Percentiles rank a stretch among this genome's conserved stretches.
phyloP scores from a whole-genome alignment of 768 basidiomycete genomes.

The Suillus luteus region DNA sequence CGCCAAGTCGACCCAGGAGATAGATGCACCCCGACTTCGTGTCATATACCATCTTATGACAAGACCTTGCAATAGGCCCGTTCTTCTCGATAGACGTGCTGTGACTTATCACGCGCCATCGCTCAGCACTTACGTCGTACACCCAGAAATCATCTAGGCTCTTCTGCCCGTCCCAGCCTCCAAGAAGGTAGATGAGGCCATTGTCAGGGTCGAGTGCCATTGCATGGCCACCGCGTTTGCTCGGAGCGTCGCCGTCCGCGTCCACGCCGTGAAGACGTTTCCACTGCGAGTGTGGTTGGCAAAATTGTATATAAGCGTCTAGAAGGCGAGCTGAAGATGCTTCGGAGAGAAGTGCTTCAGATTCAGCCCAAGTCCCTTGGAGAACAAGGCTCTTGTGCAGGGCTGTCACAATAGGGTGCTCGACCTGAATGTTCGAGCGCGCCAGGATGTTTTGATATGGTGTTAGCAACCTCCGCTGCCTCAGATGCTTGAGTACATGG shows the following conservation, averaged over 20 bases:
- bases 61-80: slow-evolving; percentile 71
- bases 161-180: slow-evolving; percentile 76
- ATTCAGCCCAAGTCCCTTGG: slow-evolving; percentile 59
- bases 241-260: slow-evolving; percentile 63
- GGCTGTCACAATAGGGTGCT: slow-evolving; percentile 70
- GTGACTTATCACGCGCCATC: slow-evolving; percentile 63
- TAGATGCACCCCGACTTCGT: slow-evolving; percentile 70
- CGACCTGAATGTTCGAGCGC: slow-evolving; percentile 56
- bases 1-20: slow-evolving; percentile 67
- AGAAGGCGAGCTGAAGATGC: slow-evolving; percentile 63
- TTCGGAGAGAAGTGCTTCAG: slow-evolving; percentile 53
- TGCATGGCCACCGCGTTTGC: slow-evolving; percentile 74
- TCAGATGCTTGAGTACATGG: slow-evolving; percentile 74
- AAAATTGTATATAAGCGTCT: slow-evolving; percentile 53
- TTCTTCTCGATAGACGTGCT: slow-evolving; percentile 57
- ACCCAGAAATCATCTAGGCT: slow-evolving; percentile 81
- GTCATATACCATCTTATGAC: slow-evolving; percentile 85
- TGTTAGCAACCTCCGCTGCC: slow-evolving; percentile 70
- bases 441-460: slow-evolving; percentile 62
- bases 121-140: slow-evolving; percentile 58
- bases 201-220: slow-evolving; percentile 75
- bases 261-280: slow-evolving; percentile 58
- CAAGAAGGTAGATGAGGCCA: slow-evolving; percentile 71
- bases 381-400: slow-evolving; percentile 67
- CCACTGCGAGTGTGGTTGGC: slow-evolving; percentile 65